A percentile compares a stretch with the other conserved stretches of the same genome.
These are phyloP conservation scores for Salix koriyanagi DNA, from an alignment of 345 rosid genomes.

Conservation along the genomic window DNA sequence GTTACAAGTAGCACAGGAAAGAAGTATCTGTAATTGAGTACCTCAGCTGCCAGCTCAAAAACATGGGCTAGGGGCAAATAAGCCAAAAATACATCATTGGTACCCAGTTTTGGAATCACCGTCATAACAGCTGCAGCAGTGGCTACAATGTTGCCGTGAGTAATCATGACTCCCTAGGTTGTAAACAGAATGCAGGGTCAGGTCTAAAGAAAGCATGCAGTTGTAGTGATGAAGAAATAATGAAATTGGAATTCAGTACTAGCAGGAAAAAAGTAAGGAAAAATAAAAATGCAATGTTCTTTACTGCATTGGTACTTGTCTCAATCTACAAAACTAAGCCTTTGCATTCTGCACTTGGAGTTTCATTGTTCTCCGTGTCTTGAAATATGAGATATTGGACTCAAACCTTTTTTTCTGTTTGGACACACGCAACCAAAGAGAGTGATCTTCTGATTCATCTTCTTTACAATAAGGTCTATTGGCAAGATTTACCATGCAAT, in stretches of 20 bases:
- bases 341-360: background rate
- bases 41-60: slow-evolving; percentile 93
- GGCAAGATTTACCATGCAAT: background rate
- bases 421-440: background rate
- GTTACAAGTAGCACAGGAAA: background rate
- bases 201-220: background rate
- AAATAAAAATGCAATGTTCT: background rate
- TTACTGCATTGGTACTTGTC: background rate
- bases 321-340: background rate
- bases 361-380: too few relatives aligned
- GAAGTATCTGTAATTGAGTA: slow-evolving; percentile 16
- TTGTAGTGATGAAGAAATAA: background rate
- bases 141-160: slow-evolving; percentile 79
- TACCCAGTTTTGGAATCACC: slow-evolving; percentile 53
- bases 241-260: background rate
- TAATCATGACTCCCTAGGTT: slow-evolving; percentile 84
- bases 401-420: background rate
- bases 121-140: slow-evolving; percentile 76
- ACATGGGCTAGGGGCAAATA: slow-evolving; percentile 96
- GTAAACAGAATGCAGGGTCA: slow-evolving; percentile 25
- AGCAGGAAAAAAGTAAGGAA: background rate
- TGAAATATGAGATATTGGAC: background rate
- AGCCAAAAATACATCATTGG: slow-evolving; percentile 58
- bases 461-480: background rate
- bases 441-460: background rate